Base-by-base conservation (phyloP, 2,329 filamentous ascomycete genomes). In the Amesomyces nigricolor region DNA sequence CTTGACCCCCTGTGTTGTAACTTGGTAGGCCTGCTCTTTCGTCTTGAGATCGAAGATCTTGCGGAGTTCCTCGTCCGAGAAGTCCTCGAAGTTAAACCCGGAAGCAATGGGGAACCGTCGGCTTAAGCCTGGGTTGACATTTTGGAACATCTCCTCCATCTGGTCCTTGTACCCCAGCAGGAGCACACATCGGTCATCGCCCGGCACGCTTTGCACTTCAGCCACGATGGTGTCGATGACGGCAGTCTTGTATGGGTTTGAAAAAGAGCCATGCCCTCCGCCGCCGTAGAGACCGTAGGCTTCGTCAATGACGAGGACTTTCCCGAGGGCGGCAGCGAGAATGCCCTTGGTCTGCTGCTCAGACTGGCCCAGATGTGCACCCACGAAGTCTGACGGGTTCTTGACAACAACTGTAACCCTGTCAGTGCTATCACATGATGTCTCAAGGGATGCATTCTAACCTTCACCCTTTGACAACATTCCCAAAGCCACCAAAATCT, bases 241-340 rank as follows among this genome's bases (percentile, higher is more conserved):
- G 0, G 82, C 85, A 0, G 74, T 78, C 65, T 81, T 86, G 70
- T 71, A 90, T 0, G 70, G 66, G 13, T 73, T 71, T 0, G 56
- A 59, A 0, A 51, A 49, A 1, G 67, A 64, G 1, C 63, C 64
- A 2, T 60, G 60, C n/a, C 62, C 63, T 0, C 65, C 67, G 2
- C 67, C 66, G 0, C 72, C 72, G 45, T 76, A 79, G 0, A 92
- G 73, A 35, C 83, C 82, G 60, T 92, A 91, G 0, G 88, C 88
- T 65, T 94, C 88, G 58, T 92, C 88, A 2, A 92, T 90, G 13
- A 92, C 80, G 0, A 92, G 76, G 0, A 91, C 86, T 60, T 91
- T 92, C 0, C 89, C 88, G 0, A 78, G 60, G 0, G 85, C 83
- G 0, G 82, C 72, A 0, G 79, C 81, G 0, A 92, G 73, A 6